A percentile compares a stretch with the other conserved stretches of the same genome.
phyloP scores from a whole-genome alignment of 805 yeast genomes.

The Maudiozyma serrabonitensis region DNA sequence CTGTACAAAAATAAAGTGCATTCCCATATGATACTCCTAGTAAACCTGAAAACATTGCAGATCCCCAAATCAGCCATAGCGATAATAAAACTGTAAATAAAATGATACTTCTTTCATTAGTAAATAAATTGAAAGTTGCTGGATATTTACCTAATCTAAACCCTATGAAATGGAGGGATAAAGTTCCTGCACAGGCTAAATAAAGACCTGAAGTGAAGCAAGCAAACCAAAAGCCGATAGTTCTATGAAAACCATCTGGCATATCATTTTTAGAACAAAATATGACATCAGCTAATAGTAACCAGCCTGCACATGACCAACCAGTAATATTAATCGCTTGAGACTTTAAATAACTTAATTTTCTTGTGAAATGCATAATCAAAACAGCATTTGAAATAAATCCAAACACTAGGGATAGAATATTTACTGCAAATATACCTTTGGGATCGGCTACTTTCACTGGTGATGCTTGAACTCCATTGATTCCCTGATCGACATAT shows the following conservation, averaged over 20 bases:
- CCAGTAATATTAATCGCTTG: constrained; percentile 54
- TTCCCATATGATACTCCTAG: constrained; percentile 47
- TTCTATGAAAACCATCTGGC: constrained; percentile 11
- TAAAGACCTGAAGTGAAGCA: constrained; percentile 56
- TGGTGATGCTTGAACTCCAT: constrained; percentile 9
- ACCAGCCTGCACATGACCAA: constrained; percentile 50
- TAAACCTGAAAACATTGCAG: constrained; percentile 43
- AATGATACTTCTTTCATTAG: constrained; percentile 66
- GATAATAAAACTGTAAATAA: constrained; percentile 55
- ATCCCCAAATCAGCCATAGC: constrained; percentile 65
- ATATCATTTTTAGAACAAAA: constrained; percentile 19
- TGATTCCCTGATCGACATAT: background rate
- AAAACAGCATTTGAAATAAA: constrained; percentile 59
- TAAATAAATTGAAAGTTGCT: constrained; percentile 56
- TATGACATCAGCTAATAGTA: constrained; percentile 39
- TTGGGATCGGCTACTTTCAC: constrained; percentile 24
- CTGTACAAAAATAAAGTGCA: constrained; percentile 64
- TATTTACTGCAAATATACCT: constrained; percentile 47
- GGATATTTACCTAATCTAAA: constrained; percentile 51
- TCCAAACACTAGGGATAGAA: constrained; percentile 56
- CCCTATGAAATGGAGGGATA: constrained; percentile 54
- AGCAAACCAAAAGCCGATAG: constrained; percentile 78
- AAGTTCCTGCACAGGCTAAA: constrained; percentile 42
- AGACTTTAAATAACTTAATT: constrained; percentile 47
- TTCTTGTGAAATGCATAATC: constrained; percentile 56